Base-by-base conservation (phyloP, 2,329 filamentous ascomycete genomes). In the Trichoderma aggressivum region DNA sequence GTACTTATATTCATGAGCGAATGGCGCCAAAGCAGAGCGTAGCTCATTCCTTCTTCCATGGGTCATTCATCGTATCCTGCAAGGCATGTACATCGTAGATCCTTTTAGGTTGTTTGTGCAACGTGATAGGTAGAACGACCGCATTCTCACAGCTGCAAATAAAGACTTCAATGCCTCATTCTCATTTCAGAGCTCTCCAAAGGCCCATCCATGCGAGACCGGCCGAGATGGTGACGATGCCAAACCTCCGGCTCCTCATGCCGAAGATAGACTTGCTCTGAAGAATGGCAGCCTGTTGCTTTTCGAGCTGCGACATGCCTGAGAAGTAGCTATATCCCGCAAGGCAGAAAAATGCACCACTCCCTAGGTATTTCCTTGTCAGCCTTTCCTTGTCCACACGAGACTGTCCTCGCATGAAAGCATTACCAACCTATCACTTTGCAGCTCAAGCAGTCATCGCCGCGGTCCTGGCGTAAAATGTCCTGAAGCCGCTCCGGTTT, bases 241-340 rank as follows among this genome's bases (percentile, higher is more conserved):
- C 92, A 47, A 89, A 75, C 75, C 87, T 88, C 72, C 92, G 87
- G 75, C 90, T 91, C 73, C 87, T 87, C 86, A 94, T 90, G 72
- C 92, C 91, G 77, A 94, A 90, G 75, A 89, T 86, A 30, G 90
- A 91, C 60, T 88, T 88, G 82, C 91, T 92, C 78, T 87, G 85
- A 71, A 93, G 81, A 73, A 94, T 93, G 72, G 83, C 81, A n/a
- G 85, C 84, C 72, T 87, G 86, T 79, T 93, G 90, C 75, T 86
- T 84, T 75, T 89, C 86, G 34, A 96, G 87, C 80, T 94, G 92
- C 64, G 85, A 84, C 80, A 90, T 91, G 71, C 93, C 93, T 3
- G 91, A 92, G 73, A 89, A 84, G 81, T 94, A 94, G 80, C 90
- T 94, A 81, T 94, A 96, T 1, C 86, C 89, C 4, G 90, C 92